A percentile compares a stretch with the other conserved stretches of the same genome.
phyloP scores from a whole-genome alignment of 2,329 filamentous ascomycete genomes.

The Calonectria pseudoreteaudii region DNA sequence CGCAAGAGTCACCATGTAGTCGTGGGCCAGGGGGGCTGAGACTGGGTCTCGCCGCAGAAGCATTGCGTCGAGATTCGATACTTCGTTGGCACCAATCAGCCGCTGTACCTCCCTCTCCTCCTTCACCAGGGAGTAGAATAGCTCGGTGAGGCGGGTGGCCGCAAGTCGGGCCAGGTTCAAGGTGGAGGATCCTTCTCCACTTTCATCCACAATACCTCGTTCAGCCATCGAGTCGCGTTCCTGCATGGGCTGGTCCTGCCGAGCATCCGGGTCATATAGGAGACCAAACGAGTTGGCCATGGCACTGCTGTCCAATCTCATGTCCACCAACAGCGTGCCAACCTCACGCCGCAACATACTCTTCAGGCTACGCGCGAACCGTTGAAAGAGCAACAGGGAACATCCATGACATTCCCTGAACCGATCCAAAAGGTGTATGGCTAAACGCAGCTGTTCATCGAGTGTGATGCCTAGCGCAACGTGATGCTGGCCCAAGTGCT shows the following conservation, averaged over 20 bases:
- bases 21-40: constrained; percentile 58
- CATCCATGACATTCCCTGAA: constrained; percentile 43
- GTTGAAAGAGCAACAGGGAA: constrained; percentile 37
- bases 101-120: constrained; percentile 38
- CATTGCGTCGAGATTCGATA: constrained; percentile 50
- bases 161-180: constrained; percentile 36
- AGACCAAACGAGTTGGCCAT: constrained; percentile 23
- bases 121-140: constrained; percentile 42
- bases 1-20: constrained; percentile 73
- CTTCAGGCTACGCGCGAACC: constrained; percentile 39
- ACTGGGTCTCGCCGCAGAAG: constrained; percentile 48
- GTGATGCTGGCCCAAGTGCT: constrained; percentile 47
- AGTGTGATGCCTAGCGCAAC: constrained; percentile 42
- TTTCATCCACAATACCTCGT: not conserved
- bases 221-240: constrained; percentile 12
- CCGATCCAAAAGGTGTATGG: constrained; percentile 42
- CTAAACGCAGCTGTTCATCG: constrained; percentile 45
- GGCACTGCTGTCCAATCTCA: constrained; percentile 26
- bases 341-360: constrained; percentile 44
- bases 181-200: constrained; percentile 10
- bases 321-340: constrained; percentile 30
- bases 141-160: constrained; percentile 40
- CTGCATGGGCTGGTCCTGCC: constrained; percentile 21
- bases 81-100: constrained; percentile 31
- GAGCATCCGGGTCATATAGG: constrained; percentile 32